phyloP scores from a whole-genome alignment of 1,139 yeast genomes.

The Yamadazyma friedrichii region DNA sequence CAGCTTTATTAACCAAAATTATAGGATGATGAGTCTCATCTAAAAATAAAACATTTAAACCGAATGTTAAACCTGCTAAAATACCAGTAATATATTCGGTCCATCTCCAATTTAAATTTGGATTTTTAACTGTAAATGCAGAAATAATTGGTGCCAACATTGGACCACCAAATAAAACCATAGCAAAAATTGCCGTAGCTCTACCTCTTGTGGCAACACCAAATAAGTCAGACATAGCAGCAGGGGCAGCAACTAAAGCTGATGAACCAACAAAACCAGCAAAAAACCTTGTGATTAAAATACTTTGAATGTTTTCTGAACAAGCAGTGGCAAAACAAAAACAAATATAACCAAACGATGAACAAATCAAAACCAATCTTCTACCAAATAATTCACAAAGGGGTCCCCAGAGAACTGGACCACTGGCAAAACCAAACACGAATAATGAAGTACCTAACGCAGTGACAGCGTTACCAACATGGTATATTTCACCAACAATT shows the following conservation, averaged over 20 bases:
- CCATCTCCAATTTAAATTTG: slow-evolving; percentile 57
- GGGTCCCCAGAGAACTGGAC: slow-evolving; percentile 45
- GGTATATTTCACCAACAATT: slow-evolving; percentile 25
- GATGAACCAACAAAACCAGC: slow-evolving; percentile 44
- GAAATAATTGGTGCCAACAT: slow-evolving; percentile 45
- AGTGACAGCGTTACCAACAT: slow-evolving; percentile 34
- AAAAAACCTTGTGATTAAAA: slow-evolving; percentile 42
- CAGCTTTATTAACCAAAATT: slow-evolving; percentile 62
- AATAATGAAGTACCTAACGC: slow-evolving; percentile 41
- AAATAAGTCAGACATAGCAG: slow-evolving; percentile 42
- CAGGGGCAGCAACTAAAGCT: slow-evolving; percentile 45
- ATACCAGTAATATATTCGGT: slow-evolving; percentile 54
- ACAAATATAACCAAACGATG: slow-evolving; percentile 31
- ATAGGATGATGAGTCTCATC: slow-evolving; percentile 52
- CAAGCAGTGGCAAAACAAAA: slow-evolving; percentile 42
- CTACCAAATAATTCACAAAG: slow-evolving; percentile 42
- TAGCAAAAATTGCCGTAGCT: slow-evolving; percentile 33
- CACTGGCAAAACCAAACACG: slow-evolving; percentile 46
- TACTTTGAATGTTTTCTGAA: slow-evolving; percentile 36
- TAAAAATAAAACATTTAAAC: slow-evolving; percentile 29
- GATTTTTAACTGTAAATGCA: slow-evolving; percentile 34
- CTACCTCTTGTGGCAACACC: slow-evolving; percentile 33
- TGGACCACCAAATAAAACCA: slow-evolving; percentile 45
- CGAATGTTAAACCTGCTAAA: slow-evolving; percentile 36
- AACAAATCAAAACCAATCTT: slow-evolving; percentile 27